Base-by-base conservation (phyloP, 2,329 filamentous ascomycete species). In the Fusarium hostae region DNA sequence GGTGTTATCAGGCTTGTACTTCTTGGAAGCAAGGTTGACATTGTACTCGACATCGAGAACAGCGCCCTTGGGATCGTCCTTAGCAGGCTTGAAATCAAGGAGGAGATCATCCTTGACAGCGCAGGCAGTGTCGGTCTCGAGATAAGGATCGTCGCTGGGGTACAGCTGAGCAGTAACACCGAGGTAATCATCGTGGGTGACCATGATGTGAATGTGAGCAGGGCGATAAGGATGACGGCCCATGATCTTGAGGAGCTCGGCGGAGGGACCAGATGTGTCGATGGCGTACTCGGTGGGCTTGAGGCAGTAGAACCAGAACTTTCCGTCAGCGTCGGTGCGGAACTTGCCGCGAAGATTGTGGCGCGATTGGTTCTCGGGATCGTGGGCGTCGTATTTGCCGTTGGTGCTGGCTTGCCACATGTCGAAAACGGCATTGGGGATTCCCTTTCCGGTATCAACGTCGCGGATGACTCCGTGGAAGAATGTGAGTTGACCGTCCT, bases 271-370 rank as follows among this genome's bases (percentile, higher is more conserved):
- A 75, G 92, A 89, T 55, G 86, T 90, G 47, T 91, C 90, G 68
- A 94, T 85, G 41, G 90, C 90, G 82, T 94, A 94, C 9, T 90
- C 89, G 0, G 91, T 93, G 2, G 92, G 92, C 81, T 92, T 86
- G 78, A 91, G 88, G 86, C 91, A 93, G 87, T 93, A 93, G 82
- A 92, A 91, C 82, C 85, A 87, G 82, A 91, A 92, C 79, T 90
- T 86, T 75, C 92, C 92, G 69, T 93, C 86, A 75, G 87, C 87
- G 80, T 93, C 88, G 71, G 90, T 88, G 75, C 86, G 87, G 85
- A 94, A 94, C 84, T 93, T 94, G 79, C 92, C 92, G 45, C 92
- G 88, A 44, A 94, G 86, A 85, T 94, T 94, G 86, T 93, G 92
- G 78, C 89, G 88, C 54, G 83, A 82, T 84, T 93, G 91, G 82